phyloP scores from a whole-genome alignment of 2,329 filamentous ascomycete species.

The Fusarium sterilihyphosum region DNA sequence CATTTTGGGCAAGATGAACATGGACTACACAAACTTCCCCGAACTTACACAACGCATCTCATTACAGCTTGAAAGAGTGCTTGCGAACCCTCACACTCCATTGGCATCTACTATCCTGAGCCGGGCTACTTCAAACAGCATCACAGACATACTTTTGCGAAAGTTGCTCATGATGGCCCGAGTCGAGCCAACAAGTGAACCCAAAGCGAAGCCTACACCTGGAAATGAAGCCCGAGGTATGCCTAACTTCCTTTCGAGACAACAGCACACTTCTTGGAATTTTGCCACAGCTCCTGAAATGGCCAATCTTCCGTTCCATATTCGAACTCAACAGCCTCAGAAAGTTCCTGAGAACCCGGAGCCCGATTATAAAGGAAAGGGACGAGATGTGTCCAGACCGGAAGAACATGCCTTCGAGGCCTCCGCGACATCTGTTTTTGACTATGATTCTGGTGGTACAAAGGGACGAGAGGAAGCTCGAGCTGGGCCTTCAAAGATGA shows the following conservation, averaged over 20 bases:
- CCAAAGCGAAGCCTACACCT: background rate
- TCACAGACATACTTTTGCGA: background rate
- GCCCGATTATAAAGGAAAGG: background rate
- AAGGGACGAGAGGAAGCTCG: background rate
- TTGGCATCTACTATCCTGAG: background rate
- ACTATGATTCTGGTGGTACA: too few relatives aligned
- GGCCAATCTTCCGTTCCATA: accelerated
- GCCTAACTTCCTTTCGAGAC: too few relatives aligned
- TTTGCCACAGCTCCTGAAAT: too few relatives aligned
- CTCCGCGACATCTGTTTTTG: accelerated
- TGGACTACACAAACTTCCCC: background rate
- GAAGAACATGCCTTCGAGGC: background rate
- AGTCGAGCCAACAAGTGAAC: background rate
- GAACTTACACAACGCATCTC: background rate
- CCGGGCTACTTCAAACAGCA: background rate
- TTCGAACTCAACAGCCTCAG: background rate
- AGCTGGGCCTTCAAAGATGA: background rate
- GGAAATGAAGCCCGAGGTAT: too few relatives aligned
- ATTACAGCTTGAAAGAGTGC: background rate
- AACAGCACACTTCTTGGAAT: accelerated
- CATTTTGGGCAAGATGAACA: background rate
- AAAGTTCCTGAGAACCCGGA: background rate
- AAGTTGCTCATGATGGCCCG: background rate
- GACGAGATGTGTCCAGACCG: background rate
- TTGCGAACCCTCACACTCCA: background rate